These are phyloP conservation scores for Gliomastix tumulicola DNA, from an alignment of 2,329 filamentous ascomycete genomes.

Conservation along the genomic window DNA sequence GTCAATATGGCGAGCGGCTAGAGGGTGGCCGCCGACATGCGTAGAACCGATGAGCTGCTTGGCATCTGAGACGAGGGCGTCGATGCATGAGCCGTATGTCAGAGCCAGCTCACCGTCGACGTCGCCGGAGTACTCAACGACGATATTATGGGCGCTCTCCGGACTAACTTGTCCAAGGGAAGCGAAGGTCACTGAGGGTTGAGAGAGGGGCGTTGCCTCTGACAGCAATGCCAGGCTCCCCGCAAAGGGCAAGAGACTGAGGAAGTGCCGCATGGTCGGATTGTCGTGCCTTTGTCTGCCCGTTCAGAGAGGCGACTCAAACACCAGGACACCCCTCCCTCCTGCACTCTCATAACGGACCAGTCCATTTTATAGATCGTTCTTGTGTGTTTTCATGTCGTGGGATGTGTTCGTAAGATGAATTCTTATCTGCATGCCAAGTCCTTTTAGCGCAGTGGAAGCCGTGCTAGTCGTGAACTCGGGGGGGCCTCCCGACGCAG, in stretches of 20 bases:
- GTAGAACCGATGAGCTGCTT: conserved; percentile 12
- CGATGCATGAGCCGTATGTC: conserved; percentile 10
- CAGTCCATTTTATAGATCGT: too few relatives aligned
- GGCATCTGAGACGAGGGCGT: background rate
- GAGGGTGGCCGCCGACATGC: conserved; percentile 11
- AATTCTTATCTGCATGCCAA: too few relatives aligned
- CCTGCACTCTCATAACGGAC: too few relatives aligned
- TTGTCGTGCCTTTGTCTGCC: too few relatives aligned
- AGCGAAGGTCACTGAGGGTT: conserved; percentile 4
- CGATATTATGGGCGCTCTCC: conserved; percentile 11
- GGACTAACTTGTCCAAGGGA: conserved; percentile 5
- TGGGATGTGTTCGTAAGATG: too few relatives aligned
- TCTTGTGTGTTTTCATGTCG: too few relatives aligned
- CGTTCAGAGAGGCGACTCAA: too few relatives aligned
- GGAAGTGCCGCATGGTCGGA: conserved; percentile 1
- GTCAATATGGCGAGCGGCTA: conserved; percentile 11
- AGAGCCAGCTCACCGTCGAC: conserved; percentile 11
- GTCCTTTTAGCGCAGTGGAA: too few relatives aligned
- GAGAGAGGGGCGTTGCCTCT: background rate
- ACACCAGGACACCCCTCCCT: too few relatives aligned
- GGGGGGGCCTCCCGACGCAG: too few relatives aligned
- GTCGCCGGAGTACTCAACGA: conserved; percentile 9
- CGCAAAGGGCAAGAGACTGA: conserved; percentile 3
- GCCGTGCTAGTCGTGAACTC: too few relatives aligned
- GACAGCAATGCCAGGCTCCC: background rate